Percentiles rank a stretch among this genome's conserved stretches.
These are phyloP conservation scores for Spathaspora sp. DNA, from an alignment of 1,139 yeast genomes.

Conservation along the genomic window DNA sequence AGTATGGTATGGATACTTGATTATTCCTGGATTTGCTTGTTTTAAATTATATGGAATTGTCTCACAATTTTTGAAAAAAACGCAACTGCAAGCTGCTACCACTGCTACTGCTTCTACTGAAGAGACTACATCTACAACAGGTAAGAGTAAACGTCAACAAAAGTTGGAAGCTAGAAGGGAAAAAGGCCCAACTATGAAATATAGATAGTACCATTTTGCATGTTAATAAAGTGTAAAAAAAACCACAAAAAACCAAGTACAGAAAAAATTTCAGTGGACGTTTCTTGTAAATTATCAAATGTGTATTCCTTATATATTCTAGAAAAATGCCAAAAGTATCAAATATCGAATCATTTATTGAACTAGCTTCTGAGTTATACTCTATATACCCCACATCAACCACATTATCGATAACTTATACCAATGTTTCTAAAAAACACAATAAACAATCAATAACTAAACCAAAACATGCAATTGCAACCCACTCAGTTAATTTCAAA, in stretches of 20 bases:
- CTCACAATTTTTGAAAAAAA: conserved; percentile 21
- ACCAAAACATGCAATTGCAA: conserved; percentile 1
- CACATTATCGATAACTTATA: conserved; percentile 39
- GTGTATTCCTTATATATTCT: neutral
- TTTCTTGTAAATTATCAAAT: neutral
- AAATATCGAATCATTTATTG: conserved; percentile 36
- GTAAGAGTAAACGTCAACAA: conserved; percentile 48
- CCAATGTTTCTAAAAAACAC: conserved; percentile 24
- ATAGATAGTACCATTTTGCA: conserved; percentile 18
- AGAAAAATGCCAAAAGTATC: conserved; percentile 14
- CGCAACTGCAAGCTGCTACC: conserved; percentile 9
- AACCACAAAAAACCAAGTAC: neutral
- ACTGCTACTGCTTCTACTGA: neutral
- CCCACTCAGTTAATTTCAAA: conserved; percentile 56
- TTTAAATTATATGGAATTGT: conserved; percentile 46
- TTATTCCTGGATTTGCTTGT: conserved; percentile 51
- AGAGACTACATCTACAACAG: conserved; percentile 1
- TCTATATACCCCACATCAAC: conserved; percentile 41
- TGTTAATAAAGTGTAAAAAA: conserved; percentile 5
- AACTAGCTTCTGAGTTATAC: conserved; percentile 31
- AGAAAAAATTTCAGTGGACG: conserved; percentile 4
- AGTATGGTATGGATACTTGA: conserved; percentile 58
- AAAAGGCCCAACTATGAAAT: conserved; percentile 30
- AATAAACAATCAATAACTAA: conserved; percentile 15
- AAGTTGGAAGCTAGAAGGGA: conserved; percentile 48